Base-by-base conservation (phyloP, 2,329 filamentous ascomycete genomes). In the Ascochyta lentis region DNA sequence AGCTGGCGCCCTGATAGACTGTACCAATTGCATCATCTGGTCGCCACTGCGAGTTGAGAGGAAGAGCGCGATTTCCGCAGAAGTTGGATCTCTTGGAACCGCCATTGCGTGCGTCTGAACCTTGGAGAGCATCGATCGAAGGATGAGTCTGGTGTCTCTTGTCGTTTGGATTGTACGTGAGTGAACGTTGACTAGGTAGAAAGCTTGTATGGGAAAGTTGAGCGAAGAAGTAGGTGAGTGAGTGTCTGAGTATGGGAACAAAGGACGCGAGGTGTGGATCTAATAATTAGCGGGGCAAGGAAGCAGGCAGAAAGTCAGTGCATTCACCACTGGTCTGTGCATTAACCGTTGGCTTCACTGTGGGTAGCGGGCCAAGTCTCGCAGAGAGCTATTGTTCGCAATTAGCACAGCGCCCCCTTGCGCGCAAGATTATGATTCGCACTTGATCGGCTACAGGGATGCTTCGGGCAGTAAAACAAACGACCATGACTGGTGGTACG, bases 1-100 rank as follows among this genome's bases (percentile, higher is more conserved):
- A 19, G 29, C 37, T 6, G 61, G 63, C 23, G 57, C 54, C 40
- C 42, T 52, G 39, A 66, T 58, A 33, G 42, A 40, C 16, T 54
- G 58, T 26, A 66, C 34, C 31, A 67, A 44, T 31, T 59, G 52
- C 34, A 57, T 34, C 65, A 67, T 66, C 23, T 67, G 54, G 10
- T 38, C 35, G 31, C 58, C 55, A 37, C 58, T 61, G 42, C 58
- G 59, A 38, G 51, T 58, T 5, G 49, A 26, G n/a, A 66, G 48
- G 33, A 63, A 65, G 23, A 31, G 23, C 23, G 49, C 57, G 41
- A 67, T 63, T 37, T 66, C 61, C 5, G 51, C 49, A 31, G 31
- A 22, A 13, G 56, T 62, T 8, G 64, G 64, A 29, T 56, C 52
- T 48, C 49, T 41, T 15, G 39, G 29, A 4, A 56, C 31, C 12